Base-by-base conservation (phyloP, 129 eudicot species). In the Tagetes patula region DNA sequence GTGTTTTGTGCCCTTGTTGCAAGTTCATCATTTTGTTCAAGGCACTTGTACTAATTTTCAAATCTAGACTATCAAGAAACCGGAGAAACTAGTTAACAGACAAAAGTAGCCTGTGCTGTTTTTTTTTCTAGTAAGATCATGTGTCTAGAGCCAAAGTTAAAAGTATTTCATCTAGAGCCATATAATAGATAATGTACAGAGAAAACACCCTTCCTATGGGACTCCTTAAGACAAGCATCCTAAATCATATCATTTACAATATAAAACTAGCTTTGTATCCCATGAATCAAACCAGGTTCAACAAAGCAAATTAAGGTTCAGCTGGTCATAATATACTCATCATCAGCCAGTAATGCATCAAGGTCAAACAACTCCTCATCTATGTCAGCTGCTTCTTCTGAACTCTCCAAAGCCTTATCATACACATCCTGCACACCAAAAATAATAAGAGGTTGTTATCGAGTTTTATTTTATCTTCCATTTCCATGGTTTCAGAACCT, bases 311-410 rank as follows among this genome's bases (percentile, higher is more conserved):
- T n/a, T 33, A 42, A 27, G 65, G 69, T 59, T 78, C 55, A 71
- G 33, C 69, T 69, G 45, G 87, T 70, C 96, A 90, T 90, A 65
- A 69, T 80, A 45, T 79, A 66, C 13, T 85, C 94, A 47, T 85
- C 96, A 54, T 85, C 96, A 71, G 82, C 87, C 82, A 91, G 75
- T 73, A 87, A 74, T 32, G 86, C 88, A 58, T 87, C 91, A 70
- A 91, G 81, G 73, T 91, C 95, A 42, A 87, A 78, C 67, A 91
- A 77, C 82, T 91, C 97, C 30, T 90, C 93, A 75, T 87, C 87
- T 48, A 85, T 85, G 81, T 81, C 85, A 40, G 48, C 77, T 5
- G 84, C 82, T 67, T 77, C 89, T 65, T 80, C 91, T 45, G 87
- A 75, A 82, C 66, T 75, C 65, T 77, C 81, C 74, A 85, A 41